Conservation (phyloP, 495 filamentous ascomycete species). For the Clohesyomyces aquaticus region DNA sequence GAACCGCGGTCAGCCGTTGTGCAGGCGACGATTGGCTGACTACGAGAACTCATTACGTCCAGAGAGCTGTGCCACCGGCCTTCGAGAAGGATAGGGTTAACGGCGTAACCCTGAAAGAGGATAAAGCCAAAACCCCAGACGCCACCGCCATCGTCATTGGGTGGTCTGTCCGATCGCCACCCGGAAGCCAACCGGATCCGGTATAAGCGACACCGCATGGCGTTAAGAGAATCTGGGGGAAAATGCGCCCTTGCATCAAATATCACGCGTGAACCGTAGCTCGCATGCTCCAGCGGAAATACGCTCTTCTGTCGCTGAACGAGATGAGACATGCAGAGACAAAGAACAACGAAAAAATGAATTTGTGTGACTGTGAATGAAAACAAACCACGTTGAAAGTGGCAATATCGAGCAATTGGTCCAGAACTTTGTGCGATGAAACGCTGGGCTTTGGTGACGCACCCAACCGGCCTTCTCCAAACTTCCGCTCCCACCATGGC, state of each 20-base stretch:
- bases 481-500: background rate
- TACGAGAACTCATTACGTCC: constrained; percentile 12
- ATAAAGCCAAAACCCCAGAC: constrained; percentile 21
- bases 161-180: constrained; percentile 3
- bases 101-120: constrained; percentile 5
- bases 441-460: background rate
- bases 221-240: constrained; percentile 23
- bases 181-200: constrained; percentile 20
- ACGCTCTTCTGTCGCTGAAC: too few species aligned
- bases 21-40: constrained; percentile 15
- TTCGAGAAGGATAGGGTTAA: background rate
- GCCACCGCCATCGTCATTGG: constrained; percentile 13
- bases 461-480: background rate
- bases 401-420: too few species aligned
- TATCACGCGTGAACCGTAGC: background rate
- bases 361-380: background rate
- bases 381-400: background rate
- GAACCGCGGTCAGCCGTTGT: background rate
- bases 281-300: background rate
- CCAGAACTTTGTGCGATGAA: background rate
- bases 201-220: background rate
- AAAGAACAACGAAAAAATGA: background rate
- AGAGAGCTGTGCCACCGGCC: background rate
- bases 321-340: background rate
- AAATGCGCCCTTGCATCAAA: background rate